Evolutionary conservation across 805 yeast genomes (phyloP).

Genomic region (Saturnispora halmiae): DNA sequence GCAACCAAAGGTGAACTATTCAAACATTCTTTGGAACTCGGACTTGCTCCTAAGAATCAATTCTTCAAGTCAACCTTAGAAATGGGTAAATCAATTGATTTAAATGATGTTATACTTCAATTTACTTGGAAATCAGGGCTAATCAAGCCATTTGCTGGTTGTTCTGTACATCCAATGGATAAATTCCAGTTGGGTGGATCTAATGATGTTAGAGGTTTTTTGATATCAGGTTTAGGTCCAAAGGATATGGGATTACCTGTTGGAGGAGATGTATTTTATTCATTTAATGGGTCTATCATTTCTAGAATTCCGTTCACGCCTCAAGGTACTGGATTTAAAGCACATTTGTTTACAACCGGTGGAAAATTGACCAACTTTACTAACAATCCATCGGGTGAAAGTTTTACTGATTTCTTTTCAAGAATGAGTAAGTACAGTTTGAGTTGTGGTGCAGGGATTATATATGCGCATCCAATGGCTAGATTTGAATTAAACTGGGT

Average conservation of each 20-base stretch:
- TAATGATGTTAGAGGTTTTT: slow-evolving; percentile 46
- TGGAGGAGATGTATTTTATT: slow-evolving; percentile 44
- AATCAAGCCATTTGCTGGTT: slow-evolving; percentile 15
- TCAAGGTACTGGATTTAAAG: slow-evolving; percentile 37
- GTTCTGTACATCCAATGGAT: slow-evolving; percentile 36
- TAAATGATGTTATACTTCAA: slow-evolving; percentile 16
- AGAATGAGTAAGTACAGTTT: slow-evolving; percentile 15
- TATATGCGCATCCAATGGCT: slow-evolving; percentile 50
- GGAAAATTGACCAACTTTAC: slow-evolving; percentile 35
- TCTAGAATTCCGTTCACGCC: slow-evolving; percentile 35
- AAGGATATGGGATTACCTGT: slow-evolving; percentile 39
- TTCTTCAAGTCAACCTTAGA: slow-evolving; percentile 37
- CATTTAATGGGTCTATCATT: slow-evolving; percentile 38
- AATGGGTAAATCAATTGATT: slow-evolving; percentile 27
- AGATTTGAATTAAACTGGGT: slow-evolving; percentile 50
- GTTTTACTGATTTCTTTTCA: slow-evolving; percentile 5
- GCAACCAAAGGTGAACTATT: slow-evolving; percentile 35
- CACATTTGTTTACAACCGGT: slow-evolving; percentile 40
- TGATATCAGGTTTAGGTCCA: slow-evolving; percentile 46
- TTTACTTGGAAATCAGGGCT: slow-evolving; percentile 23
- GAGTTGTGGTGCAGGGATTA: slow-evolving; percentile 40
- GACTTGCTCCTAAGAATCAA: slow-evolving; percentile 23
- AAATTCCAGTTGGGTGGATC: slow-evolving; percentile 52
- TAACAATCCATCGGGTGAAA: not conserved
- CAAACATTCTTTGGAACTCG: slow-evolving; percentile 24